A percentile compares a stretch with the other conserved stretches of the same genome.
These are phyloP conservation scores for Colletotrichum orbiculare DNA, from an alignment of 2,329 filamentous ascomycete genomes.

Conservation along the genomic window DNA sequence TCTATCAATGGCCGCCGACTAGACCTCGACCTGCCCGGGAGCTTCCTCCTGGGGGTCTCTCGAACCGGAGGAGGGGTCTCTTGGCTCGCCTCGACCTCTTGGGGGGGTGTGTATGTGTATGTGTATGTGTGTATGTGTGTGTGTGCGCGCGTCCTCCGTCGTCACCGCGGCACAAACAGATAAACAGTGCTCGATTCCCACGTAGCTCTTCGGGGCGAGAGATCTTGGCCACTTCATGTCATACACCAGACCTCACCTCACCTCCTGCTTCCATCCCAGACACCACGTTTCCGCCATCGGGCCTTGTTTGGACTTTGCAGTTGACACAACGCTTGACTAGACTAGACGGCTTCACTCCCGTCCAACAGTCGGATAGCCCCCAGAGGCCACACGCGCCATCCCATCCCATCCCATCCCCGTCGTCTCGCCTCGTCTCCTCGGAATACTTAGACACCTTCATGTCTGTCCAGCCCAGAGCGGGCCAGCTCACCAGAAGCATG, in stretches of 20 bases:
- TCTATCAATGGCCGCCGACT: constrained; percentile 17
- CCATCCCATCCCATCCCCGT: background rate
- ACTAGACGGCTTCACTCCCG: background rate
- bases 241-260: background rate
- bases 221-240: background rate
- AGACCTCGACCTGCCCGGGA: constrained; percentile 21
- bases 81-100: background rate
- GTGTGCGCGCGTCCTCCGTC: background rate
- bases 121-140: background rate
- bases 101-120: background rate
- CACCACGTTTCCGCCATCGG: background rate
- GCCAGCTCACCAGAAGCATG: constrained; percentile 1
- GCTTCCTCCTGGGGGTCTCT: background rate
- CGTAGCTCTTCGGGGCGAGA: background rate
- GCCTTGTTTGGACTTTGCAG: constrained; percentile 4
- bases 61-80: background rate
- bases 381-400: background rate
- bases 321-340: background rate
- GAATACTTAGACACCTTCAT: constrained; percentile 4
- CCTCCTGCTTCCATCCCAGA: background rate
- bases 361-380: background rate
- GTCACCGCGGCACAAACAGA: constrained; percentile 3
- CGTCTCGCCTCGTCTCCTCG: background rate
- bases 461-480: constrained; percentile 9
- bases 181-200: constrained; percentile 27